Evolutionary conservation across 1,284 basidiomycete genomes (phyloP).

Genomic region (Ustilago loliicola): DNA sequence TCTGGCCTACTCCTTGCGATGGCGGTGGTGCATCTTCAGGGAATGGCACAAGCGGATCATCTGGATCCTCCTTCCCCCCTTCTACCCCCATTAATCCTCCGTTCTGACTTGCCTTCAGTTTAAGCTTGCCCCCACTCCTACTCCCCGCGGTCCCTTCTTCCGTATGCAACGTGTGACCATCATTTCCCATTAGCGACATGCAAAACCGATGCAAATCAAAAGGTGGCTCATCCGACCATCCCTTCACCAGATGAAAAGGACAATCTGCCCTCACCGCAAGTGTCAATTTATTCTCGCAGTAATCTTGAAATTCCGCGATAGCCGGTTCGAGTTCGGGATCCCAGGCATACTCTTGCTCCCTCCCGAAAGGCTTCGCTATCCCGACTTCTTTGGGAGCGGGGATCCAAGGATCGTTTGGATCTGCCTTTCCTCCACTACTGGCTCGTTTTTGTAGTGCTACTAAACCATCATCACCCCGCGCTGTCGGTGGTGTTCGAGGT

Average conservation of each 20-base stretch:
- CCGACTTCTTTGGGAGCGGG: background rate
- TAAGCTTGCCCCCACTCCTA: background rate
- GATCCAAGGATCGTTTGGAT: slow-evolving; percentile 13
- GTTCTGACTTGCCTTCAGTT: background rate
- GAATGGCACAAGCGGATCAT: slow-evolving; percentile 27
- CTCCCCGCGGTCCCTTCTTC: background rate
- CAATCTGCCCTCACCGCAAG: slow-evolving; percentile 45
- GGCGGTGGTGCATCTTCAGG: background rate
- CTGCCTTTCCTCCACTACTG: background rate
- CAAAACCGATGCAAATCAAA: slow-evolving; percentile 48
- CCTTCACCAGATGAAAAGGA: slow-evolving; percentile 33
- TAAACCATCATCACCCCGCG: background rate
- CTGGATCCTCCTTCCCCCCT: slow-evolving; percentile 18
- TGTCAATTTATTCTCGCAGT: slow-evolving; percentile 50
- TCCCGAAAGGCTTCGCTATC: background rate
- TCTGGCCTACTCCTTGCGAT: background rate
- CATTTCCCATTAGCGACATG: slow-evolving; percentile 14
- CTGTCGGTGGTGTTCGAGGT: background rate
- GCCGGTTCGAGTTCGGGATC: slow-evolving; percentile 33
- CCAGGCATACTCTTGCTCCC: background rate
- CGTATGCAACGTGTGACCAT: slow-evolving; percentile 22
- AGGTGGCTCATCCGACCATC: slow-evolving; percentile 45
- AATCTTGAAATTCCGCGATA: slow-evolving; percentile 46
- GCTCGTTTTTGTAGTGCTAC: background rate
- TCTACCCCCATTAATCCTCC: background rate